Percentiles rank a stretch among this genome's conserved stretches.
Conservation (phyloP, 345 rosid species). For the Gossypium mustelinum region DNA sequence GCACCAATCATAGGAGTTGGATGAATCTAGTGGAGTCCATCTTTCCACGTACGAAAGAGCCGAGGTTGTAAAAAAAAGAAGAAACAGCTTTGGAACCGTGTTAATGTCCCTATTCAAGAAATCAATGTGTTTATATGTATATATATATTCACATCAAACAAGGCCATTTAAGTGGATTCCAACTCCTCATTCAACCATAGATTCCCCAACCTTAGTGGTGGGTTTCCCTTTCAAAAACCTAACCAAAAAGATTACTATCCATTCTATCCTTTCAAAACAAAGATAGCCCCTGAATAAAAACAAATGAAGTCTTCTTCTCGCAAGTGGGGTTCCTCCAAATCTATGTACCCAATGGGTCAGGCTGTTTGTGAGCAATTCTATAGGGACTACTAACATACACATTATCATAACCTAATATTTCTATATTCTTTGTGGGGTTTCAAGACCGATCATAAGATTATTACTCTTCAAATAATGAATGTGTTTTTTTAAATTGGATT, state of each 20-base stretch:
- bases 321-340: conserved; percentile 34
- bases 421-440: background rate
- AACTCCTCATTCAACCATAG: conserved; percentile 63
- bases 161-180: conserved; percentile 52
- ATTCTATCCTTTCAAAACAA: background rate
- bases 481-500: conserved; percentile 1
- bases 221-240: conserved; percentile 55
- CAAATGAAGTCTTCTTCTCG: background rate
- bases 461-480: background rate
- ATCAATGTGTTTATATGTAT: conserved; percentile 25
- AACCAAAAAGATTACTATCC: conserved; percentile 28
- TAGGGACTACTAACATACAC: background rate
- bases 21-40: conserved; percentile 50
- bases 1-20: conserved; percentile 47
- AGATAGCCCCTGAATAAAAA: background rate
- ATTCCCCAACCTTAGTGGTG: conserved; percentile 36
- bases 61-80: conserved; percentile 33
- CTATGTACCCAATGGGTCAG: conserved; percentile 26
- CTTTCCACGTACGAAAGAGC: conserved; percentile 62
- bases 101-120: conserved; percentile 32
- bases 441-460: background rate
- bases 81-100: conserved; percentile 29
- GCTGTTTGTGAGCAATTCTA: conserved; percentile 14
- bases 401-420: background rate
- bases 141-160: conserved; percentile 32